These are phyloP conservation scores for Trametes elegans DNA, from an alignment of 768 basidiomycete species.

Conservation along the genomic window DNA sequence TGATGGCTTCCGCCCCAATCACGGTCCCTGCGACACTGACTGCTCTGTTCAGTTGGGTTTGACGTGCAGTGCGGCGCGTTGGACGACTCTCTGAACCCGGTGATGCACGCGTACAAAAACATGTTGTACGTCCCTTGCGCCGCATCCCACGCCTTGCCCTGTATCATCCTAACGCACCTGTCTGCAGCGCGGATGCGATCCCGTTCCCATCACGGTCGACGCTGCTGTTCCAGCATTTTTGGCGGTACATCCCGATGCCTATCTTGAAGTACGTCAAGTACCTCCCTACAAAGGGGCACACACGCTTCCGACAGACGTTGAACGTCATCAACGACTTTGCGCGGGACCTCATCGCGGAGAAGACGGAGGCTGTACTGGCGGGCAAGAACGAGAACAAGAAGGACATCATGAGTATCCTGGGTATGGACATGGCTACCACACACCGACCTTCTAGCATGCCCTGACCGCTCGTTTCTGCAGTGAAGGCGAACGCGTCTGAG, in stretches of 20 bases:
- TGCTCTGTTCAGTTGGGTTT: constrained; percentile 21
- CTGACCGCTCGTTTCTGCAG: constrained; percentile 6
- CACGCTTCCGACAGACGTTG: constrained; percentile 29
- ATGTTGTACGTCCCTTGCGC: constrained; percentile 21
- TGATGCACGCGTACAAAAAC: constrained; percentile 25
- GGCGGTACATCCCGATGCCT: constrained; percentile 29
- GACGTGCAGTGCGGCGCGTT: constrained; percentile 26
- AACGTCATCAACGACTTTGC: constrained; percentile 25
- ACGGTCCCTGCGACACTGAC: neutral
- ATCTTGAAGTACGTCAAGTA: constrained; percentile 28
- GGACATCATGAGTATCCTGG: constrained; percentile 36
- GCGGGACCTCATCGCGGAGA: constrained; percentile 24
- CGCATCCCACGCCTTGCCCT: neutral
- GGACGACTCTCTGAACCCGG: constrained; percentile 20
- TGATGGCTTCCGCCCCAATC: neutral
- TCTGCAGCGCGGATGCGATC: constrained; percentile 24
- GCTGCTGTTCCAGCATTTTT: constrained; percentile 28
- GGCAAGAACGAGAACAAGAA: constrained; percentile 28
- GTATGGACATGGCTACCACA: no score
- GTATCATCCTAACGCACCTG: neutral
- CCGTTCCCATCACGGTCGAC: constrained; percentile 24
- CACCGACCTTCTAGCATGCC: no score
- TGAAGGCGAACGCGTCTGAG: constrained; percentile 32
- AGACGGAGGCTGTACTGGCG: constrained; percentile 20
- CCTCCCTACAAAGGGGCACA: constrained; percentile 29